phyloP scores from a whole-genome alignment of 1,139 yeast genomes.

The Diutina scorzettiae region DNA sequence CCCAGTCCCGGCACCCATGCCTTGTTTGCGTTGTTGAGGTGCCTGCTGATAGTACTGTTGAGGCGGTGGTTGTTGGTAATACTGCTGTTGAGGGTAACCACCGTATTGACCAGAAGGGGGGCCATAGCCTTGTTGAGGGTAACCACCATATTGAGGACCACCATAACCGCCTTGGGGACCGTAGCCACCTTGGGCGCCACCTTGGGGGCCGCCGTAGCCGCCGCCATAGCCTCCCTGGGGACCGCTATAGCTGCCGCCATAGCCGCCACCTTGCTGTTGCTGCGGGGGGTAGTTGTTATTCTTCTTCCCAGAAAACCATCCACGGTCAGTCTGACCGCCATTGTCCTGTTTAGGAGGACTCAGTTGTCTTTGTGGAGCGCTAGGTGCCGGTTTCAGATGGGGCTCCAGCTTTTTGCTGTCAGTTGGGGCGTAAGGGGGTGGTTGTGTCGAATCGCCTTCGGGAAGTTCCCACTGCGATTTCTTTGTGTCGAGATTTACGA shows the following conservation, averaged over 20 bases:
- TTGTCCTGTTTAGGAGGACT: constrained; percentile 8
- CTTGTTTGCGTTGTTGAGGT: background rate
- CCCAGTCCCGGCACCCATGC: constrained; percentile 3
- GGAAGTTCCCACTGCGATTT: constrained; percentile 91
- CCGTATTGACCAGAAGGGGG: constrained; percentile 12
- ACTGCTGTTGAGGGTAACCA: constrained; percentile 11
- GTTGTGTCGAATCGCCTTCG: constrained; percentile 24
- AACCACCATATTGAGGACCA: constrained; percentile 7
- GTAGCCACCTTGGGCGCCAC: constrained; percentile 11
- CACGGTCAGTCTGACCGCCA: constrained; percentile 6
- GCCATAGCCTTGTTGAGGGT: constrained; percentile 10
- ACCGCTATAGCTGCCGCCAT: constrained; percentile 15
- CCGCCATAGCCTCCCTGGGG: constrained; percentile 9
- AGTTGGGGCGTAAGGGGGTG: constrained; percentile 17
- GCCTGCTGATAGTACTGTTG: background rate
- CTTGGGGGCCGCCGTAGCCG: background rate
- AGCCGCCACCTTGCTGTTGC: constrained; percentile 11
- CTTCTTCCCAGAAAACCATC: constrained; percentile 8
- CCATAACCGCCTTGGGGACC: constrained; percentile 10
- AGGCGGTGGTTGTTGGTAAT: constrained; percentile 8
- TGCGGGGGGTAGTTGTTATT: constrained; percentile 6
- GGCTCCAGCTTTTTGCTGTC: constrained; percentile 9
- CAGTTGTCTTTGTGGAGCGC: background rate
- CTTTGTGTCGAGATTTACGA: constrained; percentile 60
- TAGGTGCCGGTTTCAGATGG: background rate